Evolutionary conservation across 2,329 filamentous ascomycete species (phyloP).

Genomic region (Curvularia spicifera): DNA sequence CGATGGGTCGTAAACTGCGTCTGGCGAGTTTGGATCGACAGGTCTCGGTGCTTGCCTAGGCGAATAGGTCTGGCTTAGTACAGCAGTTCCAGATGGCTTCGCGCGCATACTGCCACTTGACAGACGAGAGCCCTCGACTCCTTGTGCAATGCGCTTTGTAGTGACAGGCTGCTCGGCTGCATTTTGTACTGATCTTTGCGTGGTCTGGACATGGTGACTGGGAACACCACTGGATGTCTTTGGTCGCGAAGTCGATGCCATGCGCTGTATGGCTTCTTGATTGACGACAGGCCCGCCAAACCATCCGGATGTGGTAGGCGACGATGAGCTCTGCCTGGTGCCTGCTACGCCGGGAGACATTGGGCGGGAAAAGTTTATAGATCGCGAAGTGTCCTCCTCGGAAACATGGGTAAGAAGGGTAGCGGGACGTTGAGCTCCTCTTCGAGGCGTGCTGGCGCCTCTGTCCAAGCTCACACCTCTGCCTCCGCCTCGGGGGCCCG

Average conservation of each 20-base stretch:
- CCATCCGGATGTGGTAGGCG: slow-evolving; percentile 42
- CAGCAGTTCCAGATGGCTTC: slow-evolving; percentile 57
- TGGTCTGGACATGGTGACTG: slow-evolving; percentile 27
- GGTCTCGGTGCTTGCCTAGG: slow-evolving; percentile 27
- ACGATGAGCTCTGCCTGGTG: slow-evolving; percentile 18
- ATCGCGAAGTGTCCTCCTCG: slow-evolving; percentile 53
- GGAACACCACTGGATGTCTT: slow-evolving; percentile 35
- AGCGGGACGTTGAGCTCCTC: slow-evolving; percentile 38
- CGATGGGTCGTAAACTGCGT: slow-evolving; percentile 48
- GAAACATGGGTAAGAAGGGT: slow-evolving; percentile 51
- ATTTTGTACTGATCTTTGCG: slow-evolving; percentile 45
- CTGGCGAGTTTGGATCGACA: slow-evolving; percentile 47
- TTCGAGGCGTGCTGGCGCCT: slow-evolving; percentile 30
- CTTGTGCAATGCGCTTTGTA: slow-evolving; percentile 46
- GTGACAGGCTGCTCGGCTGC: slow-evolving; percentile 51
- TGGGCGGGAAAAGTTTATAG: slow-evolving; percentile 63
- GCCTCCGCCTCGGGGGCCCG: slow-evolving; percentile 47
- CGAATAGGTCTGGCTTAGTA: slow-evolving; percentile 39
- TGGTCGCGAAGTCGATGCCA: slow-evolving; percentile 35
- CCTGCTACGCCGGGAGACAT: slow-evolving; percentile 50
- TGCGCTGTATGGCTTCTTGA: slow-evolving; percentile 38
- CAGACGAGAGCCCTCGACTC: slow-evolving; percentile 51
- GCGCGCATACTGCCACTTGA: slow-evolving; percentile 60
- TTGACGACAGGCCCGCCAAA: slow-evolving; percentile 49
- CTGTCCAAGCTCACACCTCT: slow-evolving; percentile 53